These are phyloP conservation scores for Aspergillus ochraceoroseus DNA, from an alignment of 2,329 filamentous ascomycete species.

Conservation along the genomic window DNA sequence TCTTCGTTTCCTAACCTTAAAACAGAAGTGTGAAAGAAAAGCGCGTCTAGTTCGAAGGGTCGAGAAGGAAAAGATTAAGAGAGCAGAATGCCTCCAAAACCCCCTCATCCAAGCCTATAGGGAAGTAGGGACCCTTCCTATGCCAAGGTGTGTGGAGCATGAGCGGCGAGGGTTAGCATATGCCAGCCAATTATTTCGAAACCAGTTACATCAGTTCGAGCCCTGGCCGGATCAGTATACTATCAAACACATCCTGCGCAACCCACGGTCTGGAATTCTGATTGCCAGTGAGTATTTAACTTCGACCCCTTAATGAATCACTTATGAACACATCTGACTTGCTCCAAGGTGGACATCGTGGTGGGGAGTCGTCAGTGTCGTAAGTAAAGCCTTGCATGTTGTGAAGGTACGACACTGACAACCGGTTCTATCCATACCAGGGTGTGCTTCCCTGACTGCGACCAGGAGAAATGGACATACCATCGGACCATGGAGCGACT, in stretches of 20 bases:
- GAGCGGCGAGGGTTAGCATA: slow-evolving; percentile 31
- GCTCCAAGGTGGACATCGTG: slow-evolving; percentile 27
- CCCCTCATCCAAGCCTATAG: slow-evolving; percentile 28
- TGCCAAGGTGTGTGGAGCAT: slow-evolving; percentile 21
- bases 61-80: slow-evolving; percentile 34
- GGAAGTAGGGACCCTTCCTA: slow-evolving; percentile 27
- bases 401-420: slow-evolving; percentile 11
- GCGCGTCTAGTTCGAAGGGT: slow-evolving; percentile 25
- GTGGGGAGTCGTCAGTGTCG: slow-evolving; percentile 31
- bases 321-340: slow-evolving; percentile 16
- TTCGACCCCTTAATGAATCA: not conserved
- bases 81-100: slow-evolving; percentile 27
- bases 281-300: slow-evolving; percentile 32
- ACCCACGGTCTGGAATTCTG: slow-evolving; percentile 34
- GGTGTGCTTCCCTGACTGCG: slow-evolving; percentile 32
- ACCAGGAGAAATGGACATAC: slow-evolving; percentile 32
- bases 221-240: slow-evolving; percentile 26
- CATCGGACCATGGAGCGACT: slow-evolving; percentile 32
- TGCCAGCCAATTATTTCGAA: slow-evolving; percentile 31
- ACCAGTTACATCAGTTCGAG: slow-evolving; percentile 31
- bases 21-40: slow-evolving; percentile 29
- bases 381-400: slow-evolving; percentile 20
- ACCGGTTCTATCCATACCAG: slow-evolving; percentile 19
- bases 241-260: slow-evolving; percentile 33
- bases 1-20: slow-evolving; percentile 7